phyloP scores from a whole-genome alignment of 768 basidiomycete species.

The Pholiota molesta region DNA sequence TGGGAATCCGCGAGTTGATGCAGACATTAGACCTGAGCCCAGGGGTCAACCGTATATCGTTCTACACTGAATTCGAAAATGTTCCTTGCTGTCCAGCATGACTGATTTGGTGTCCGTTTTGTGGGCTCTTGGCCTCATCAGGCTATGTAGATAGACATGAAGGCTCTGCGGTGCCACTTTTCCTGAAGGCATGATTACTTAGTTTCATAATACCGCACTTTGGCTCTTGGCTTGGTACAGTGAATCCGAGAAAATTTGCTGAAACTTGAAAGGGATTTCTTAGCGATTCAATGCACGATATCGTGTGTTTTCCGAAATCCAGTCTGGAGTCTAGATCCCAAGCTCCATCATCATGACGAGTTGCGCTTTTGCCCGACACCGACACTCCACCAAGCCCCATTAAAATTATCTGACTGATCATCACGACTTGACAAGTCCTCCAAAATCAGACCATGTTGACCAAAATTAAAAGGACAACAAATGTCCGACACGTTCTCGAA shows the following conservation, averaged over 20 bases:
- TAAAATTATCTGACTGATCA: not conserved
- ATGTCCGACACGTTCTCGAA: not conserved
- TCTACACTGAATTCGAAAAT: not conserved
- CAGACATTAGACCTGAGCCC: too few relatives aligned
- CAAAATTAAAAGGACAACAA: not conserved
- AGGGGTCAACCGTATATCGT: too few relatives aligned
- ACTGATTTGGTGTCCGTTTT: not conserved
- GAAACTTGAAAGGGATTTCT: not conserved
- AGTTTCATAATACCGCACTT: too few relatives aligned
- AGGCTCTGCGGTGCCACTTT: too few relatives aligned
- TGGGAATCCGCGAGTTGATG: too few relatives aligned
- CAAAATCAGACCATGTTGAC: not conserved
- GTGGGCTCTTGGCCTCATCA: too few relatives aligned
- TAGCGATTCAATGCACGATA: too few relatives aligned
- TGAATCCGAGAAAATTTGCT: not conserved
- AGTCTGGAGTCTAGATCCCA: not conserved
- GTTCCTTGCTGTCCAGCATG: not conserved
- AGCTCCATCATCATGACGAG: not conserved
- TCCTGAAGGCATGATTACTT: too few relatives aligned
- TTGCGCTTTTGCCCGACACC: not conserved
- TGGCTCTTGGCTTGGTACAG: not conserved
- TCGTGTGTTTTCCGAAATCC: not conserved
- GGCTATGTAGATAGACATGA: too few relatives aligned
- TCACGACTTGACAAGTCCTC: not conserved
- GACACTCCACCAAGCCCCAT: not conserved